Evolutionary conservation across 768 basidiomycete genomes (phyloP), one percentile per base, ranked within the genome.

Genomic region (Mycena rebaudengoi): DNA sequence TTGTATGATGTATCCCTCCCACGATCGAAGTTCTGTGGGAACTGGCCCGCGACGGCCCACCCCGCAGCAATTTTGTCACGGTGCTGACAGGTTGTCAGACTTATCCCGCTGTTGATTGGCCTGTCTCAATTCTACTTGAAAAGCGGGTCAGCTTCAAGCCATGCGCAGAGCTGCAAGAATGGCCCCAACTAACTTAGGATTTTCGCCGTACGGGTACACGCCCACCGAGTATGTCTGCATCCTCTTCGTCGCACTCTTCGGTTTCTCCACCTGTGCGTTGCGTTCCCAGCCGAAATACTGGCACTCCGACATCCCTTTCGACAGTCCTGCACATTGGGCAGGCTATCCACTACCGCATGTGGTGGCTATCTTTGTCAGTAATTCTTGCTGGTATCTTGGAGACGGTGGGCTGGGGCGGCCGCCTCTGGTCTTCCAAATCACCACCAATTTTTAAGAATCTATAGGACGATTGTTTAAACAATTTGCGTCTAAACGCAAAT

Each of bases 351-450:
- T 78, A 63, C 59, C 75, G 76, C 14, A 48, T 77, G 18, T 83
- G 80, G 78, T 84, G 76, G 74, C 59, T 83, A 8, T 25, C 80
- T 21, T 77, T 77, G 10, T 80, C 83, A 2, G 72, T 71, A 2
- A 67, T 76, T 3, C 53, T 80, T 1, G 71, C 76, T n/a, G 82
- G 79, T 10, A 4, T 75, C 1, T 62, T 75, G 12, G 84, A 84
- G 66, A 65, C 79, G 13, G 52, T 80, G 2, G 83, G 83, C 6
- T 85, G 83, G 83, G 61, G 66, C 7, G 83, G 72, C 0, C 72
- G 83, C 7, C 56, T 79, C 5, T 83, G 80, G 83, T 78, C 48
- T 46, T 68, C 26, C 28, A 46, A 18, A 4, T 21, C 11, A 5
- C 10, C 29, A 68, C 69, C 26, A 50, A 68, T 12, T n/a, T 25